Base-by-base conservation (phyloP, 1,284 basidiomycete species). In the Agaricales sp. region DNA sequence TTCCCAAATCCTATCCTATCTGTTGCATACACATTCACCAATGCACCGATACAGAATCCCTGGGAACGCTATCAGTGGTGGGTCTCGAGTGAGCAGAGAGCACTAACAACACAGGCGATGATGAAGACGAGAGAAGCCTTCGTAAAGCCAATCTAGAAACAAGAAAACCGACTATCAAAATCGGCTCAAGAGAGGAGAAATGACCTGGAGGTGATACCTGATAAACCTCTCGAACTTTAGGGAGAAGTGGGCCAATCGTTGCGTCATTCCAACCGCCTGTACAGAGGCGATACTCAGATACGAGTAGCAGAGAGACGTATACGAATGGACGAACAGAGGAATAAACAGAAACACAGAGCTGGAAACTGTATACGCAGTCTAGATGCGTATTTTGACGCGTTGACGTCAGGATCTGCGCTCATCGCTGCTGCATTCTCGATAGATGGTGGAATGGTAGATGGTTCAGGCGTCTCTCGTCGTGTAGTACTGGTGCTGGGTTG, bases 1-100 rank as follows among this genome's bases (percentile, higher is more conserved):
- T 77, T 78, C 48, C 81, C 82, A 54, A 84, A 80, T 0, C 78
- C 78, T 16, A 79, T 55, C 38, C 63, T 70, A 39, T 80, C 73
- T 0, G 70, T 74, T n/a, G 83, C 53, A 44, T 66, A 70, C 1
- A 84, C 72, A 54, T 81, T 80, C 2, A 68, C 54, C 20, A 77
- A 55, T 2, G 75, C 74, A 8, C 77, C 79, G 6, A 55, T 51
- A n/a, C 81, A 60, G 54, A 73, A 80, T 11, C 78, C 78, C 77
- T 79, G 45, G 1, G 14, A n/a, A 44, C 30, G 30, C 8, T 16
- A n/a, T 38, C 1, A 39, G 43, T 23, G 47, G 43, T 23, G 39
- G 51, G 8, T 41, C 12, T 13, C 21, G 23, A 41, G 49, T n/a
- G 21, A 20, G 19, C 23, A 30, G 22, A 18, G 19, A 24, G 19